Base-by-base conservation (phyloP, 1,284 basidiomycete genomes). In the Sporisorium sorghi region DNA sequence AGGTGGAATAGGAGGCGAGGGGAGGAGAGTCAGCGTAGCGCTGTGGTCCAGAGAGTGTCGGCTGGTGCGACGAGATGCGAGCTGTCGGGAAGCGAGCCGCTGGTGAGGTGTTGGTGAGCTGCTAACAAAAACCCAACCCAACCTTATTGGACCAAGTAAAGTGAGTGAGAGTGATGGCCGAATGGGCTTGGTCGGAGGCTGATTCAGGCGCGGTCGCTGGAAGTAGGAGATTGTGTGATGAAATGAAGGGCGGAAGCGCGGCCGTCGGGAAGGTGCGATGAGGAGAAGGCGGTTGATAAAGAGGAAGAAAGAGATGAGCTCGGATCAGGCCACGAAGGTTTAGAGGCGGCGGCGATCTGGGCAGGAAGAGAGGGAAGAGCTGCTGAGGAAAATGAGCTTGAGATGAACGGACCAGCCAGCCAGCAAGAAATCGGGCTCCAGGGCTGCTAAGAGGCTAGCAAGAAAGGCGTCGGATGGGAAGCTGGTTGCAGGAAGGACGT, bases 201-300 rank as follows among this genome's bases (percentile, higher is more conserved):
- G n/a, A n/a, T n/a, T n/a, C n/a, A n/a, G n/a, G n/a, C n/a, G n/a
- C 15, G 32, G 37, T 40, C 37, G 37, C 37, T 40, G 7, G 37
- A 9, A 9, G 3, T 2, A 40, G n/a, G 10, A 40, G n/a, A 19
- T 17, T 9, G 5, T 17, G 37, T 40, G 37, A 40, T 40, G 14
- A 19, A 19, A 7, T 19, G 37, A 3, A 19, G 19, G 44, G 28
- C 28, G 26, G 28, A 47, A 19, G 46, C 28, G 28, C 46, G 46
- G 28, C n/a, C 26, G 46, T 47, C 46, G 46, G 5, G 28, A 47
- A 30, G 46, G 28, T 19, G 46, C 46, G 46, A 47, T 30, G 46
- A 5, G 42, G 3, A 44, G 26, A 17, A 47, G 9, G n/a, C n/a
- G n/a, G n/a, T n/a, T n/a, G n/a, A n/a, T 4, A 15, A 9, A 47